Conservation (phyloP, 352 stramenopile species). For the Paralagenidium karlingii region DNA sequence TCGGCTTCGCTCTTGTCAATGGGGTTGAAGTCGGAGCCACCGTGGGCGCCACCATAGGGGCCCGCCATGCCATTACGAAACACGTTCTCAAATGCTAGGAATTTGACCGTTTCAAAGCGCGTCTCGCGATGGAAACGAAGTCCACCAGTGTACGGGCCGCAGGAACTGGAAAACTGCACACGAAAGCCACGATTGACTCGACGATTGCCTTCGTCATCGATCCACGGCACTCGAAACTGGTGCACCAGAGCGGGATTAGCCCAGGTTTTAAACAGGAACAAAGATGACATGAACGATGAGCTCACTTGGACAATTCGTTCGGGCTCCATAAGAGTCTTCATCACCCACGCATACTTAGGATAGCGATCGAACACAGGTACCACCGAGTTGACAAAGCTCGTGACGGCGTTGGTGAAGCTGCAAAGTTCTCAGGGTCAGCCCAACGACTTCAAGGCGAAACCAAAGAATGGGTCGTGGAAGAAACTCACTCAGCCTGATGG, state of each 20-base stretch:
- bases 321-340: constrained; percentile 92
- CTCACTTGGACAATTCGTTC: constrained; percentile 81
- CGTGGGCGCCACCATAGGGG: constrained; percentile 67
- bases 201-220: constrained; percentile 92
- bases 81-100: constrained; percentile 90
- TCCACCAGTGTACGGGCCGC: constrained; percentile 92
- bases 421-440: neutral
- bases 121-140: constrained; percentile 91
- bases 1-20: constrained; percentile 95
- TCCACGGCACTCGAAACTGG: constrained; percentile 94
- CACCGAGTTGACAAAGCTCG: constrained; percentile 72
- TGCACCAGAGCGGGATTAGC: constrained; percentile 3
- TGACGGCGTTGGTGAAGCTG: constrained; percentile 60
- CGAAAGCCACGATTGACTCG: constrained; percentile 95
- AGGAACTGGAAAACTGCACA: constrained; percentile 91
- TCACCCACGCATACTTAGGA: constrained; percentile 83
- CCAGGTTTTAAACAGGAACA: neutral
- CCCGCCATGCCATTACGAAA: constrained; percentile 93
- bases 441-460: neutral
- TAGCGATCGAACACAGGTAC: constrained; percentile 80
- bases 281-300: neutral
- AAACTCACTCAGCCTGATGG: constrained; percentile 27
- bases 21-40: constrained; percentile 95
- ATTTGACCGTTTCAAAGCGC: constrained; percentile 82
- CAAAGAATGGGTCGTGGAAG: neutral